These are phyloP conservation scores for Paecilomyces sp. DNA, from an alignment of 2,329 filamentous ascomycete species.

Conservation along the genomic window DNA sequence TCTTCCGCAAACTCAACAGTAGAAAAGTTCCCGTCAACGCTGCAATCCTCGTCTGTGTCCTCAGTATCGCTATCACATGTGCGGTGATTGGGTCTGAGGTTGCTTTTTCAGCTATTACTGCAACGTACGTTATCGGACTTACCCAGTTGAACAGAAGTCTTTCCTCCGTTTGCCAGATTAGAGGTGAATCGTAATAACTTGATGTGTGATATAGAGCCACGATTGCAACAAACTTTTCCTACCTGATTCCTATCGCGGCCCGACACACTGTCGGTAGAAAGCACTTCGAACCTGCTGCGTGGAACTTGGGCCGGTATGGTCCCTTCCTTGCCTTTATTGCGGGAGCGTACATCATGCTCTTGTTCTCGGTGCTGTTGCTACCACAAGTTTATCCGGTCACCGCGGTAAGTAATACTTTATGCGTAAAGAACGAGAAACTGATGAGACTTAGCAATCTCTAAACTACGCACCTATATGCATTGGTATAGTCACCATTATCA, in stretches of 20 bases:
- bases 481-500: conserved; percentile 28
- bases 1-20: conserved; percentile 24
- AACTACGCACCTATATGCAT: conserved; percentile 37
- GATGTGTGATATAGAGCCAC: conserved; percentile 14
- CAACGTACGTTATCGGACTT: conserved; percentile 10
- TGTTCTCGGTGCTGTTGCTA: conserved; percentile 29
- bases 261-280: conserved; percentile 30
- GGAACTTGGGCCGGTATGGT: conserved; percentile 25
- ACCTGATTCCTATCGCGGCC: conserved; percentile 33
- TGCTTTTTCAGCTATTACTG: conserved; percentile 32
- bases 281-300: conserved; percentile 26
- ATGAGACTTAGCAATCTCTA: conserved; percentile 17
- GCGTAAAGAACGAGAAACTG: not conserved
- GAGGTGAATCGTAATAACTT: not conserved
- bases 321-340: conserved; percentile 20
- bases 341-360: conserved; percentile 26
- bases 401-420: not conserved
- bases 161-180: no score
- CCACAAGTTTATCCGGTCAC: conserved; percentile 34
- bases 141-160: no score
- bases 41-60: conserved; percentile 22
- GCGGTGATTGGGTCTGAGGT: conserved; percentile 31
- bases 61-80: conserved; percentile 26
- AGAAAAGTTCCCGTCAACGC: conserved; percentile 31
- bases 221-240: conserved; percentile 32